These are phyloP conservation scores for Aureobasidium sp. DNA, from an alignment of 2,329 filamentous ascomycete genomes.

Conservation along the genomic window DNA sequence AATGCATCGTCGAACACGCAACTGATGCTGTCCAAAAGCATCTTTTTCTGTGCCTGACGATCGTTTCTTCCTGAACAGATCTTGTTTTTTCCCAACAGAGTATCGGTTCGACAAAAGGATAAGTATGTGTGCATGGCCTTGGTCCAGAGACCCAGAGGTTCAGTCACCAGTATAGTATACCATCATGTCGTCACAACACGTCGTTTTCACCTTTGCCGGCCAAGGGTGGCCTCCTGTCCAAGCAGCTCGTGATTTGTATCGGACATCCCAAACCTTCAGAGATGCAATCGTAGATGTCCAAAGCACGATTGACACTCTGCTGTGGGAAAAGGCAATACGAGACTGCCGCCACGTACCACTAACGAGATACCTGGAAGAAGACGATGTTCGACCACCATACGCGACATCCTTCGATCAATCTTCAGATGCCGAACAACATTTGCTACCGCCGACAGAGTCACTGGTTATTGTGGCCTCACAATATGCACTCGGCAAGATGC, in stretches of 20 bases:
- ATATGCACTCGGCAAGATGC: slow-evolving; percentile 1
- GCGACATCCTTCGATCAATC: neutral
- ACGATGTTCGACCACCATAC: neutral
- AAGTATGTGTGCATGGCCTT: neutral
- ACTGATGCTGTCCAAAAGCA: neutral
- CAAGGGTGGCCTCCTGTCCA: neutral
- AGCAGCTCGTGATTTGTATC: slow-evolving; percentile 7
- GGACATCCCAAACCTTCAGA: neutral
- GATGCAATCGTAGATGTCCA: neutral
- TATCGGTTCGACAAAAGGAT: neutral
- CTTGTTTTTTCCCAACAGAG: neutral
- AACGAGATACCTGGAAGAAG: neutral
- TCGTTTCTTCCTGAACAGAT: neutral
- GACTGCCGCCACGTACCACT: neutral
- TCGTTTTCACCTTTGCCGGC: slow-evolving; percentile 2
- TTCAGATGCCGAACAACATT: neutral
- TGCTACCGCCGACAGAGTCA: neutral
- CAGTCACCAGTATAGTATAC: neutral
- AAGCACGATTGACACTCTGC: neutral
- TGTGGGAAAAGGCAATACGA: neutral
- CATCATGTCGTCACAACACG: neutral
- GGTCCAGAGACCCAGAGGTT: neutral
- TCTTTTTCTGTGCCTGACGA: neutral
- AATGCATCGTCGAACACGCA: neutral
- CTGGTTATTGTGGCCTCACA: neutral